A percentile compares a stretch with the other conserved stretches of the same genome.
phyloP scores from a whole-genome alignment of 495 filamentous ascomycete genomes.

The Penicillium dipodomyicola region DNA sequence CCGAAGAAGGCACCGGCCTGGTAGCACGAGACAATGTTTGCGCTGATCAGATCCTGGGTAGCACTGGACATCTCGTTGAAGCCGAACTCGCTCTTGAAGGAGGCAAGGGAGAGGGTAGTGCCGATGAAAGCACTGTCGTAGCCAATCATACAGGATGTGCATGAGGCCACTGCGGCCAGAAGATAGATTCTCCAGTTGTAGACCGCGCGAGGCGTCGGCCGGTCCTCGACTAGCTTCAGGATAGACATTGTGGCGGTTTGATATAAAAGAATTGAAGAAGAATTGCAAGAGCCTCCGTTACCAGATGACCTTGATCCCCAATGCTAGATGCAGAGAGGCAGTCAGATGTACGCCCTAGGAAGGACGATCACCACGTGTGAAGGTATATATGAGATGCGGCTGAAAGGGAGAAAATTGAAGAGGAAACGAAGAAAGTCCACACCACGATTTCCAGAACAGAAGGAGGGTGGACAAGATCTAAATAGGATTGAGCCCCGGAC shows the following conservation, averaged over 20 bases:
- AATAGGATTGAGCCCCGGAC: constrained; percentile 27
- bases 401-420: neutral
- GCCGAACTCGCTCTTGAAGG: constrained; percentile 61
- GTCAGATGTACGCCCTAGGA: neutral
- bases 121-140: constrained; percentile 75
- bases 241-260: constrained; percentile 50
- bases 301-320: constrained; percentile 8
- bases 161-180: constrained; percentile 65
- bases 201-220: constrained; percentile 64
- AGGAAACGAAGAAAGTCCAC: constrained; percentile 4
- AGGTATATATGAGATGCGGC: neutral
- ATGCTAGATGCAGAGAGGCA: constrained; percentile 14
- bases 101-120: constrained; percentile 62
- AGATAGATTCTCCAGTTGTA: constrained; percentile 78
- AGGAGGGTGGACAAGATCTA: constrained; percentile 20
- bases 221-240: constrained; percentile 63
- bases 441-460: constrained; percentile 3
- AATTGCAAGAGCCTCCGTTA: neutral
- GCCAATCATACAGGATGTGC: constrained; percentile 71
- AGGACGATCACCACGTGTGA: constrained; percentile 1
- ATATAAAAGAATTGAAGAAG: constrained; percentile 1
- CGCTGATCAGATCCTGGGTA: constrained; percentile 52
- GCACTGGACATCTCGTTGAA: constrained; percentile 43
- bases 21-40: constrained; percentile 69
- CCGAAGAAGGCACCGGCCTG: constrained; percentile 70